Evolutionary conservation across 306 rosid species (phyloP), one percentile per base, ranked within the genome.

Genomic region (Ammopiptanthus mongolicus): DNA sequence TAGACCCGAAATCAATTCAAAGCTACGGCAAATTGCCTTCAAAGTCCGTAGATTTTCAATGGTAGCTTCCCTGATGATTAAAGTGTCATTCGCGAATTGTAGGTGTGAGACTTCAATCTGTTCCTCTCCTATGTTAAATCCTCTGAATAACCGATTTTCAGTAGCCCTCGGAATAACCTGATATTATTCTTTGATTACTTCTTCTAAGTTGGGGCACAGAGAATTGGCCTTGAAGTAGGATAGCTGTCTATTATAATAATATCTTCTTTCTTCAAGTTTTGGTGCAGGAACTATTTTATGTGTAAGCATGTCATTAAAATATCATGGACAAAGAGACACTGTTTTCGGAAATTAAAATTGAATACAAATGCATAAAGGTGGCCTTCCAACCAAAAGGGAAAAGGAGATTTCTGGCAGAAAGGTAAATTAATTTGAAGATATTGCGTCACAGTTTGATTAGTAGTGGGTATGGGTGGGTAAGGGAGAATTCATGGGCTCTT

Each of bases 261-360:
- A 17, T 69, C 0, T 41, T 21, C 37, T 14, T 50, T 58, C 21
- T 59, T 42, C 17, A 8, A 61, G 6, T 39, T 46, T 19, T 23
- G 39, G 52, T 1, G 36, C 5, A 1, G 7, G 31, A 42, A 28
- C 22, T 31, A 2, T 72, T 37, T 23, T 14, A 22, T 72, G 28
- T 10, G 8, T 6, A 19, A 51, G 42, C 23, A 7, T 34, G 42
- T 21, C 63, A 62, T 50, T 48, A 61, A 61, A 51, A 62, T 48
- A 41, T 42, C 51, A 74, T 47, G n/a, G 65, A 52, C 23, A 39
- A n/a, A 52, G 36, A 33, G n/a, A 48, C 50, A 6, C 8, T 36
- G 17, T 13, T 34, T 69, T 52, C 14, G 44, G 69, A 67, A 77
- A 67, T 57, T 21, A 14, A 77, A 77, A 77, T 58, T 71, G 44